A percentile compares a stretch with the other conserved stretches of the same genome.
phyloP scores from a whole-genome alignment of 345 rosid species.

The Sonneratia caseolaris region DNA sequence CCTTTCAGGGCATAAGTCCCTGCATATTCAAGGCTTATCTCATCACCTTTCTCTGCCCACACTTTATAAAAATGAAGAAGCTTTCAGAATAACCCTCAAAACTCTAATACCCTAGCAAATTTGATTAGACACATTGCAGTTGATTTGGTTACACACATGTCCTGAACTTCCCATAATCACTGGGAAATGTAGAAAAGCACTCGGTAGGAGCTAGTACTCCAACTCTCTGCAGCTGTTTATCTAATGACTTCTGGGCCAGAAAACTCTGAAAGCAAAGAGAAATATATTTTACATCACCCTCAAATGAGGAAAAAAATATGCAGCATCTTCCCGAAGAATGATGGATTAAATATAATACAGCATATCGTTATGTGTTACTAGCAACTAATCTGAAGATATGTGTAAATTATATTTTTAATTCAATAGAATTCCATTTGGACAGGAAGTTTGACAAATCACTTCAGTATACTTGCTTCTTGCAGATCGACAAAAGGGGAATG shows the following conservation, averaged over 20 bases:
- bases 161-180: conserved; percentile 62
- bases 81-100: conserved; percentile 3
- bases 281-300: background rate
- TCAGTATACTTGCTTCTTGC: background rate
- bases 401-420: background rate
- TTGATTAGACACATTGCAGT: background rate
- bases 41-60: conserved; percentile 99
- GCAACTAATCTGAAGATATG: background rate
- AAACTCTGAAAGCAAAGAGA: conserved; percentile 40
- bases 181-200: conserved; percentile 50
- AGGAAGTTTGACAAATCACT: background rate
- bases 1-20: conserved; percentile 96
- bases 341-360: background rate
- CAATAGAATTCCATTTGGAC: background rate
- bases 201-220: conserved; percentile 46
- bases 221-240: conserved; percentile 58
- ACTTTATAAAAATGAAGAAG: conserved; percentile 29
- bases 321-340: background rate
- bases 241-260: conserved; percentile 67
- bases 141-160: conserved; percentile 35
- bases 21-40: conserved; percentile 84
- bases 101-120: conserved; percentile 1
- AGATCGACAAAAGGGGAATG: background rate
- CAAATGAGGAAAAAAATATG: background rate
- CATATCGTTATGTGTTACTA: background rate